These are phyloP conservation scores for Fusarium praegraminearum DNA, from an alignment of 2,329 filamentous ascomycete species.

Conservation along the genomic window DNA sequence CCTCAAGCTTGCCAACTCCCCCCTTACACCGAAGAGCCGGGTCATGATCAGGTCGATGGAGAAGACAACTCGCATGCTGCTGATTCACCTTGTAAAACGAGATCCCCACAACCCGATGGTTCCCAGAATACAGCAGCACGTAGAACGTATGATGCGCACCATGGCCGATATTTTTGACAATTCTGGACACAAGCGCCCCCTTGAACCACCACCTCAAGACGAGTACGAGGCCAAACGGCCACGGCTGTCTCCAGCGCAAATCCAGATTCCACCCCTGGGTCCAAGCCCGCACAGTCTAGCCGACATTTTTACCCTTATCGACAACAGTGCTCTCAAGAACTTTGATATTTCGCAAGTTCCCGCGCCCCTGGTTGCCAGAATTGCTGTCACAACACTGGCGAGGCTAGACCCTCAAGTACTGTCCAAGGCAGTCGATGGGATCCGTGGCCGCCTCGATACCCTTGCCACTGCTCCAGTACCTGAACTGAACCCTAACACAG, in stretches of 20 bases:
- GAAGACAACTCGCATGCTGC: constrained; percentile 85
- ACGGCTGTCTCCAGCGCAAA: constrained; percentile 63
- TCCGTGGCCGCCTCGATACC: constrained; percentile 63
- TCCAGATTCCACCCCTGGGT: constrained; percentile 76
- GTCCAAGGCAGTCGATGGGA: constrained; percentile 76
- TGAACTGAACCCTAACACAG: constrained; percentile 67
- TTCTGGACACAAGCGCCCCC: constrained; percentile 78
- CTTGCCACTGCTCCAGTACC: constrained; percentile 61
- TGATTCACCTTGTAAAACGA: constrained; percentile 87
- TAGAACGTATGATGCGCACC: constrained; percentile 84
- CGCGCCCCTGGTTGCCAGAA: constrained; percentile 78
- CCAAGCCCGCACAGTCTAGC: constrained; percentile 82
- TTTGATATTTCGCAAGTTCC: constrained; percentile 89
- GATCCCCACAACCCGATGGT: constrained; percentile 83
- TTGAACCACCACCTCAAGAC: constrained; percentile 77
- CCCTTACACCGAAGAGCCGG: constrained; percentile 81
- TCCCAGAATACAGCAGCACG: constrained; percentile 84
- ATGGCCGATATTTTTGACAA: constrained; percentile 86
- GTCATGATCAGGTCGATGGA: constrained; percentile 94
- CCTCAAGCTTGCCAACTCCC: constrained; percentile 79
- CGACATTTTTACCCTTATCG: constrained; percentile 87
- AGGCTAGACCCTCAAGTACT: constrained; percentile 77
- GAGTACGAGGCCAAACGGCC: constrained; percentile 87
- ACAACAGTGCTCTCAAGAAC: constrained; percentile 75
- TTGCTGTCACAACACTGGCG: constrained; percentile 82